These are phyloP conservation scores for Amauroascus verrucosus DNA, from an alignment of 2,329 filamentous ascomycete genomes.

Conservation along the genomic window DNA sequence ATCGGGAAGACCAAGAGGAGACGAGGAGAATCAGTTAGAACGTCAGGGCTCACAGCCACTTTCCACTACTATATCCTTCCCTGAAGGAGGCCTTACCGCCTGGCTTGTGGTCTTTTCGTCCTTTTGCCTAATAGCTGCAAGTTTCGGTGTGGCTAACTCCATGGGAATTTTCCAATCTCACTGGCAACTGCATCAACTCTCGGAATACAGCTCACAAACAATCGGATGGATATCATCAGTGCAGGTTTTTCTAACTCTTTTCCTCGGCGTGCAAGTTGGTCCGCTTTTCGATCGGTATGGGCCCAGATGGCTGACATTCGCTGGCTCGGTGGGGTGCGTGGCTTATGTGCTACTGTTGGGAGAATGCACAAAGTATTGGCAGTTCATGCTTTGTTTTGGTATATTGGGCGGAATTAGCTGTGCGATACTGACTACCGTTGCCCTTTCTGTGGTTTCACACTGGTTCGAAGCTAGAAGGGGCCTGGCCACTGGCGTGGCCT, in stretches of 20 bases:
- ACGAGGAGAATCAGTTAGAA: background rate
- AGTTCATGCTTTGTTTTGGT: constrained; percentile 30
- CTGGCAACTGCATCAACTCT: constrained; percentile 30
- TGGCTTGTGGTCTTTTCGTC: constrained; percentile 38
- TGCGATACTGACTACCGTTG: constrained; percentile 25
- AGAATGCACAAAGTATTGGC: constrained; percentile 29
- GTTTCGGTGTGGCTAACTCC: constrained; percentile 35
- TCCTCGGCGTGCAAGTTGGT: constrained; percentile 27
- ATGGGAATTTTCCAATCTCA: constrained; percentile 34
- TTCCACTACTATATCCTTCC: constrained; percentile 18
- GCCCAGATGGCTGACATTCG: constrained; percentile 23
- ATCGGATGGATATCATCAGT: constrained; percentile 37
- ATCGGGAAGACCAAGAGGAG: background rate
- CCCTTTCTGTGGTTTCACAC: constrained; percentile 25
- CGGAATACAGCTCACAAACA: constrained; percentile 17
- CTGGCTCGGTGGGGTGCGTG: constrained; percentile 23
- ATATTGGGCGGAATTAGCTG: constrained; percentile 28
- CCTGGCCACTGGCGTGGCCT: constrained; percentile 28
- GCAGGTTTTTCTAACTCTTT: constrained; percentile 33
- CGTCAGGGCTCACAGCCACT: background rate
- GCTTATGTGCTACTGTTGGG: constrained; percentile 25
- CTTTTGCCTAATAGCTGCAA: constrained; percentile 33
- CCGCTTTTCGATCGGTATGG: constrained; percentile 33
- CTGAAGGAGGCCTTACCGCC: constrained; percentile 35
- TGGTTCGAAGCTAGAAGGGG: constrained; percentile 28